phyloP scores from a whole-genome alignment of 371 early-diverging fungal genomes.

The Mortierella sp. region DNA sequence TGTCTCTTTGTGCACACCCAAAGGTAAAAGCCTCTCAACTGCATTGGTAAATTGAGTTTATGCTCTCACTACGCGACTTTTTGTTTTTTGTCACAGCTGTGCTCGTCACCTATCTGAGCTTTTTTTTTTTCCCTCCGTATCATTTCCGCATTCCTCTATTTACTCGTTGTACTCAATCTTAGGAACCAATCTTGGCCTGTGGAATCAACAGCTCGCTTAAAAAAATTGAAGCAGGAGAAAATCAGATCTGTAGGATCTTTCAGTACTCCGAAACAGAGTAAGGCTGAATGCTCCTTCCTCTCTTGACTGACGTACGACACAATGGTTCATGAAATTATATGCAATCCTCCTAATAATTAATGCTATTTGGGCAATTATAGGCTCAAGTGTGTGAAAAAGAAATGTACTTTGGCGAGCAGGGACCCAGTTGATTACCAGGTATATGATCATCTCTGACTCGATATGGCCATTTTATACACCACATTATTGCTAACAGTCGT shows the following conservation, averaged over 20 bases:
- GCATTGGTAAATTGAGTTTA: background rate
- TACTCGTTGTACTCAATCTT: background rate
- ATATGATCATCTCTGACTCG: background rate
- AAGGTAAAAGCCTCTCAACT: slow-evolving; percentile 47
- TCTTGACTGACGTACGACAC: background rate
- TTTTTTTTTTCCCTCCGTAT: no score
- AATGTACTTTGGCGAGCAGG: slow-evolving; percentile 60
- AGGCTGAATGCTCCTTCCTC: slow-evolving; percentile 26
- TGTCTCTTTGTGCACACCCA: slow-evolving; percentile 77
- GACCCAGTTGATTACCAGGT: slow-evolving; percentile 67
- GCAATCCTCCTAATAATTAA: background rate
- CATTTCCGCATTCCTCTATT: background rate
- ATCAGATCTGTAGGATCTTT: slow-evolving; percentile 73
- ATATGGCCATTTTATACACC: background rate
- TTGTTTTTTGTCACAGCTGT: background rate
- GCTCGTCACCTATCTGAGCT: slow-evolving; percentile 8
- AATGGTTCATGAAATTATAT: background rate
- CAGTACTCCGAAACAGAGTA: slow-evolving; percentile 52
- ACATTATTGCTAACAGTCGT: background rate
- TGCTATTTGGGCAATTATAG: slow-evolving; percentile 16
- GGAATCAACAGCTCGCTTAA: slow-evolving; percentile 71
- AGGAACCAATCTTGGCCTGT: slow-evolving; percentile 61
- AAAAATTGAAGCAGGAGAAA: slow-evolving; percentile 66
- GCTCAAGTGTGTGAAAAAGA: slow-evolving; percentile 55
- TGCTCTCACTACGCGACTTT: background rate